Evolutionary conservation across 371 early-diverging fungal genomes (phyloP), one percentile per base, ranked within the genome.

Genomic region (Lichtheimia corymbifera): DNA sequence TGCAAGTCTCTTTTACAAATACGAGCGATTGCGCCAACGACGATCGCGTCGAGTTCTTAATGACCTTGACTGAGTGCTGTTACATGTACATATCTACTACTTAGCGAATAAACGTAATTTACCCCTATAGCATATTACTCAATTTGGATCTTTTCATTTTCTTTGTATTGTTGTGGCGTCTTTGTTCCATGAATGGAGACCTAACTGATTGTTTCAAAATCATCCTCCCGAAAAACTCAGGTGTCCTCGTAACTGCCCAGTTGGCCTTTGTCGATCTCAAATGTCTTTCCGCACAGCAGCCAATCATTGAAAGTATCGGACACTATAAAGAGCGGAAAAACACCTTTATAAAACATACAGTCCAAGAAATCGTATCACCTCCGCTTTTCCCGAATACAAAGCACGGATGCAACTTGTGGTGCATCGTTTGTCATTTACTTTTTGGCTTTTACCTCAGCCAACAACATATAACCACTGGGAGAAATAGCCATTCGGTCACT

Each of bases 11-110:
- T 20, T 78, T 11, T 78, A 79, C 55, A 66, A 63, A 55, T 79
- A 73, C 58, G 72, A 79, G 52, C 55, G 66, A 40, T 69, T 79
- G 9, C 66, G 70, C 0, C 79, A 79, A 52, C 64, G 63, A 18
- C 67, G 74, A 30, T 79, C 79, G 12, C 67, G 79, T 11, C 68
- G 73, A 27, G 67, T 79, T 2, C 62, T 63, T 41, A 72, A 66
- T 54, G 67, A 35, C 35, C 35, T 63, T 52, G 51, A 60, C 15
- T 73, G 71, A 58, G 57, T 69, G 25, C 43, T 22, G 5, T 35
- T 5, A 5, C 9, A 35, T 35, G 11, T 35, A 35, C 9, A 6
- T 35, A 35, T 35, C 11, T 35, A 35, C 35, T 35, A 6, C 9
- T 35, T 35, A 35, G 1, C 35, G 11, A 35, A 35, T 35, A 35